A percentile compares a stretch with the other conserved stretches of the same genome.
These are phyloP conservation scores for Capsella rubella DNA, from an alignment of 441 rosid species.

Conservation along the genomic window DNA sequence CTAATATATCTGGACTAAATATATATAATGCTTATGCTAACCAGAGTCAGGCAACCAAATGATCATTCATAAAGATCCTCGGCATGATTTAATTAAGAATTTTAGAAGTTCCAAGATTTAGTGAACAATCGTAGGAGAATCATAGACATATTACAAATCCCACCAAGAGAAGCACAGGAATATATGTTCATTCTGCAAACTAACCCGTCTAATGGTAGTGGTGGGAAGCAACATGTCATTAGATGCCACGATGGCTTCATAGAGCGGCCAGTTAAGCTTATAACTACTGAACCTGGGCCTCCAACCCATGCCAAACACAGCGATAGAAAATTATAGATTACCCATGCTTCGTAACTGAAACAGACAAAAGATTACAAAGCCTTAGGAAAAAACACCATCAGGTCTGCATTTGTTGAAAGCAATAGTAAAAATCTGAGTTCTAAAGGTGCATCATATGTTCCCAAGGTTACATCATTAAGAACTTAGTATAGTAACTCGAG, in stretches of 20 bases:
- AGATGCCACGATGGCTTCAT: conserved; percentile 79
- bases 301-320: conserved; percentile 99
- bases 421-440: background rate
- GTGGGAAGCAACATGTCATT: conserved; percentile 95
- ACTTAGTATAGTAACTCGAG: background rate
- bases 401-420: conserved; percentile 16
- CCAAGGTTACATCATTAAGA: conserved; percentile 12
- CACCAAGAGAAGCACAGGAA: conserved; percentile 5
- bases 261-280: conserved; percentile 86
- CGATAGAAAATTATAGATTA: conserved; percentile 89
- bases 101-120: background rate
- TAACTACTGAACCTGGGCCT: conserved; percentile 94
- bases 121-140: background rate
- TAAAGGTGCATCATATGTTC: background rate
- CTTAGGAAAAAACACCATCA: conserved; percentile 7
- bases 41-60: conserved; percentile 11
- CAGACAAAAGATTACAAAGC: conserved; percentile 26
- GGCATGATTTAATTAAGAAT: background rate
- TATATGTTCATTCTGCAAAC: conserved; percentile 32
- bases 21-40: background rate
- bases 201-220: conserved; percentile 92
- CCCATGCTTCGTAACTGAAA: conserved; percentile 99
- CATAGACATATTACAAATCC: background rate
- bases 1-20: conserved; percentile 7
- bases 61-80: conserved; percentile 11